Evolutionary conservation across 352 stramenopile species (phyloP), one percentile per base, ranked within the genome.

Genomic region (Phytophthora foliorum): DNA sequence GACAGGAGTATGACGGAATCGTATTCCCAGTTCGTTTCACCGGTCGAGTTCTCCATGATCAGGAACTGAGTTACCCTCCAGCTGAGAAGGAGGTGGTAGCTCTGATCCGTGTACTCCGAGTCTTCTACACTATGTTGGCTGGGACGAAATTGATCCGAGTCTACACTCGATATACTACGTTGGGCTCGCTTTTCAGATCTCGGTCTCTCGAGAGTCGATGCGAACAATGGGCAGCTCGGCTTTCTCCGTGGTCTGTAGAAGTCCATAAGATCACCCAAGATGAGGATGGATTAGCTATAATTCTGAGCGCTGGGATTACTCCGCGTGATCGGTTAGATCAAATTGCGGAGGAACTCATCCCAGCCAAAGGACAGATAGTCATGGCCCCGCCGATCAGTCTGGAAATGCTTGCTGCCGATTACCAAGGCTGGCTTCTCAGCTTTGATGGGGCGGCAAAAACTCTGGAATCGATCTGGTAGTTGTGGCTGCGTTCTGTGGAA

Each of bases 191-290:
- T 0, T 67, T 67, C 39, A 45, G 13, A n/a, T 54, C 49, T 22
- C 19, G 19, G 3, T 54, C 49, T 7, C 8, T 67, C 3, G 49
- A 67, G 6, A 29, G 58, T 22, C 49, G 45, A 3, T 60, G 59
- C 34, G n/a, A 48, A 25, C 48, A 59, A 17, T 59, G 58, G 48
- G 36, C 14, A n/a, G n/a, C n/a, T n/a, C n/a, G n/a, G n/a, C n/a
- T n/a, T n/a, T n/a, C n/a, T n/a, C n/a, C n/a, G n/a, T 60, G 27
- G 24, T 22, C 16, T 8, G 3, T 66, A 1, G 36, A 52, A 7
- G 34, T 66, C 17, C 25, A 55, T n/a, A 55, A 31, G 25, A 61
- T 4, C 59, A 80, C 27, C 58, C 44, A 25, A 58, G 72, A 10
- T 46, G 42, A 4, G 6, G 4, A 78, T 32, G 48, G 0, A 60